Conservation (phyloP, 2,329 filamentous ascomycete species). For the Trichoderma sp. region DNA sequence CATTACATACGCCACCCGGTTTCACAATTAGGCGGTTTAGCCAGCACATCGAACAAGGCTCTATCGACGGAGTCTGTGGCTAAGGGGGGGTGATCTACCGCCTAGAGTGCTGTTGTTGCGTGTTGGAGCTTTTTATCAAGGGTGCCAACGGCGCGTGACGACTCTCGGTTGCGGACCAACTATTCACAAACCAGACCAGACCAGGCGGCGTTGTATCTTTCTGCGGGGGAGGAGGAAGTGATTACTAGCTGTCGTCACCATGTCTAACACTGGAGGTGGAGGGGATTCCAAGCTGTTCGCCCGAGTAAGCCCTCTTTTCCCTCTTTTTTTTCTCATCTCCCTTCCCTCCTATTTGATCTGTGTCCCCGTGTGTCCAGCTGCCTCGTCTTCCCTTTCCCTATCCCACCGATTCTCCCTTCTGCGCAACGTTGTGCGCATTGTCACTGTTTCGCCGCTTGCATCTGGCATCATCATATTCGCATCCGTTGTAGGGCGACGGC, state of each 20-base stretch:
- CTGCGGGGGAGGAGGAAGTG: conserved; percentile 17
- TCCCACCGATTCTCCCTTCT: conserved; percentile 8
- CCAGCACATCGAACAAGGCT: conserved; percentile 11
- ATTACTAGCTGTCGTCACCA: conserved; percentile 27
- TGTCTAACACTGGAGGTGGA: conserved; percentile 59
- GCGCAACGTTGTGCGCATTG: background rate
- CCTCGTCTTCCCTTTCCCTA: conserved; percentile 16
- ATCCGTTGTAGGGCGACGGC: background rate
- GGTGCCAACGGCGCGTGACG: conserved; percentile 4
- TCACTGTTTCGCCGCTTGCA: background rate
- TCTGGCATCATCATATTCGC: background rate
- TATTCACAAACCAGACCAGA: background rate
- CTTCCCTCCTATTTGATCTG: conserved; percentile 10
- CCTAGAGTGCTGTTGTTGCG: background rate
- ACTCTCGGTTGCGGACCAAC: background rate
- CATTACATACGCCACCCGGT: background rate
- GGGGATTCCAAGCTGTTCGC: conserved; percentile 99
- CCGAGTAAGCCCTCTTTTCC: conserved; percentile 61
- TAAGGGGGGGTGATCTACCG: background rate
- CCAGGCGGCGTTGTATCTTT: background rate
- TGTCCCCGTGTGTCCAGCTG: background rate
- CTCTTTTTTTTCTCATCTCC: background rate
- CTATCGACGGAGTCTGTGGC: background rate
- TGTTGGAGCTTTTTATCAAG: background rate
- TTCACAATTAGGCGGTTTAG: background rate